Conservation (phyloP, 2,329 filamentous ascomycete species). For the Emergomyces pasteurianus region DNA sequence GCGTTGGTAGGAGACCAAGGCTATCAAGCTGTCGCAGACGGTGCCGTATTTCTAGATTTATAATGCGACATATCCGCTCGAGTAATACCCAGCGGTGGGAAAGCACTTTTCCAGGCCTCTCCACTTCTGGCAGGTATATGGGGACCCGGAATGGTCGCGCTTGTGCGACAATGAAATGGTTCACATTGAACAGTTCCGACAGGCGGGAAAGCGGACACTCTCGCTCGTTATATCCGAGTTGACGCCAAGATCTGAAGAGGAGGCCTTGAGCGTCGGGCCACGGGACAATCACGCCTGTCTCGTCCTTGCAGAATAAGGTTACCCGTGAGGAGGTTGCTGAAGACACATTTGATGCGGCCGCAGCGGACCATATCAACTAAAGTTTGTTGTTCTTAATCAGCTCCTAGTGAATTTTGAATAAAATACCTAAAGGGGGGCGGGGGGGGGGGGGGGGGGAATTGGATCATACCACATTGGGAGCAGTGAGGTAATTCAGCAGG, state of each 20-base stretch:
- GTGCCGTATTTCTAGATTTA: conserved; percentile 67
- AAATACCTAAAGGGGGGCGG: no score
- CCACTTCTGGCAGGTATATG: conserved; percentile 69
- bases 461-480: conserved; percentile 71
- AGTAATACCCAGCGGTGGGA: conserved; percentile 47
- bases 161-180: conserved; percentile 91
- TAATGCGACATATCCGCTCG: conserved; percentile 48
- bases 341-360: conserved; percentile 31
- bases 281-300: conserved; percentile 57
- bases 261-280: conserved; percentile 54
- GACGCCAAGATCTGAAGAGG: conserved; percentile 57
- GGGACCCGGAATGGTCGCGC: conserved; percentile 81
- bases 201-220: conserved; percentile 59
- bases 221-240: conserved; percentile 52
- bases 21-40: conserved; percentile 70
- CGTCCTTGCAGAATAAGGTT: conserved; percentile 66
- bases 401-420: not conserved
- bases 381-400: not conserved
- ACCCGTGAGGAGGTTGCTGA: conserved; percentile 54
- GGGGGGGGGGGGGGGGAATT: not conserved
- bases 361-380: conserved; percentile 48
- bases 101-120: conserved; percentile 54
- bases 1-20: conserved; percentile 56
- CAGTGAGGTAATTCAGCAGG: conserved; percentile 81
- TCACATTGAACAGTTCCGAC: conserved; percentile 78